Evolutionary conservation across 768 basidiomycete genomes (phyloP).

Genomic region (Stropharia rugosoannulata): DNA sequence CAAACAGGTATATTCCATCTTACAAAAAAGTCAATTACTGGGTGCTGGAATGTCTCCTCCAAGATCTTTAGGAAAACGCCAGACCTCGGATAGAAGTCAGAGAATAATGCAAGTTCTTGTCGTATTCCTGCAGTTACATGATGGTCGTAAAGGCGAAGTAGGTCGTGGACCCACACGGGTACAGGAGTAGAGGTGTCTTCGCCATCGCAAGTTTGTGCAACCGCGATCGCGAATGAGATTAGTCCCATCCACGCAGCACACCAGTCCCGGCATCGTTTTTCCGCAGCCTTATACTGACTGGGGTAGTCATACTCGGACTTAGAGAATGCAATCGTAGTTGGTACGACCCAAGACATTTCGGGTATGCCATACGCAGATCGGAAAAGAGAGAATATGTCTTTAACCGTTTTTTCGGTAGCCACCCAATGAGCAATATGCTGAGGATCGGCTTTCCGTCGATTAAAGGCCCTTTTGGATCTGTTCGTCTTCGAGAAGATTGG

Average conservation of each 20-base stretch:
- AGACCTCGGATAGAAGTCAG: background rate
- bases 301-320: background rate
- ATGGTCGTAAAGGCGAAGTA: background rate
- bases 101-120: too few relatives aligned
- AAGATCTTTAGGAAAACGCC: background rate
- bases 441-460: background rate
- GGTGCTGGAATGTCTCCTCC: background rate
- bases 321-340: background rate
- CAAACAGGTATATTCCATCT: constrained; percentile 9
- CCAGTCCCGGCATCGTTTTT: background rate
- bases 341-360: background rate
- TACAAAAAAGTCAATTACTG: constrained; percentile 1
- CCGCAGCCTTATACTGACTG: background rate
- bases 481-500: background rate
- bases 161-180: background rate
- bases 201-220: background rate
- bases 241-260: background rate
- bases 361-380: background rate
- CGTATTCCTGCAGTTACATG: background rate
- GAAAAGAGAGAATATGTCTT: background rate
- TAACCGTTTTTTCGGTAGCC: background rate
- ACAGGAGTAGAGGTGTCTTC: background rate
- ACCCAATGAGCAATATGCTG: background rate
- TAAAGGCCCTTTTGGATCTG: background rate
- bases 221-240: background rate